Conservation (phyloP, 345 rosid species). For the Boechera retrofracta region DNA sequence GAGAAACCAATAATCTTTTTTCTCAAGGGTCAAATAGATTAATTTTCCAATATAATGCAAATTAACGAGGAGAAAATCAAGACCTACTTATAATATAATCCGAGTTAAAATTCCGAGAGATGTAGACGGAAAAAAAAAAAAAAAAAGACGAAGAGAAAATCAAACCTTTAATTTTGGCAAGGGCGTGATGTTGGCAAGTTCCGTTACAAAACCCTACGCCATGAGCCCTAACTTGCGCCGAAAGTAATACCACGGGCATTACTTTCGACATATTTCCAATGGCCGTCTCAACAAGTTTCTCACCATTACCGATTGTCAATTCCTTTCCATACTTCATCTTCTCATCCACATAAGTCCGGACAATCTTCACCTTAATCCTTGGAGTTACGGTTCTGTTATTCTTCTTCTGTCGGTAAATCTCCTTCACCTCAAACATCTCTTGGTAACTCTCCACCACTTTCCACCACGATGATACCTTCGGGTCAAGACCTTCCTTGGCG, state of each 20-base stretch:
- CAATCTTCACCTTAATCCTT: slow-evolving; percentile 48
- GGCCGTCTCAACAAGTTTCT: slow-evolving; percentile 43
- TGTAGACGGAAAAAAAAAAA: no score
- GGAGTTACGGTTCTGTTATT: slow-evolving; percentile 31
- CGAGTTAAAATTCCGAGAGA: no score
- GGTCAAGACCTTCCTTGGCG: slow-evolving; percentile 35
- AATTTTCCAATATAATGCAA: no score
- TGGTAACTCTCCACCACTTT: slow-evolving; percentile 59
- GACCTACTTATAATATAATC: no score
- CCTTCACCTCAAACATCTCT: slow-evolving; percentile 18
- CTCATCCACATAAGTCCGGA: slow-evolving; percentile 44
- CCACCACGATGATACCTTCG: slow-evolving; percentile 53
- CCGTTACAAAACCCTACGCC: slow-evolving; percentile 55
- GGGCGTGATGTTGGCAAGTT: slow-evolving; percentile 55
- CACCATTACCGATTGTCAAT: slow-evolving; percentile 43
- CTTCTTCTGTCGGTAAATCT: slow-evolving; percentile 34
- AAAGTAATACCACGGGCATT: slow-evolving; percentile 55
- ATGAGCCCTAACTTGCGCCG: slow-evolving; percentile 49
- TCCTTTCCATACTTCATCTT: slow-evolving; percentile 53
- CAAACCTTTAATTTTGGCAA: slow-evolving; percentile 31
- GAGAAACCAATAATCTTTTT: no score
- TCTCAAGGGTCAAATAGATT: no score
- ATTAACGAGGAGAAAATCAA: no score
- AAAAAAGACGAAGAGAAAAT: neutral
- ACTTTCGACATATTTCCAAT: slow-evolving; percentile 42